phyloP scores from a whole-genome alignment of 805 yeast species.

The Dipodascopsis uninucleata region DNA sequence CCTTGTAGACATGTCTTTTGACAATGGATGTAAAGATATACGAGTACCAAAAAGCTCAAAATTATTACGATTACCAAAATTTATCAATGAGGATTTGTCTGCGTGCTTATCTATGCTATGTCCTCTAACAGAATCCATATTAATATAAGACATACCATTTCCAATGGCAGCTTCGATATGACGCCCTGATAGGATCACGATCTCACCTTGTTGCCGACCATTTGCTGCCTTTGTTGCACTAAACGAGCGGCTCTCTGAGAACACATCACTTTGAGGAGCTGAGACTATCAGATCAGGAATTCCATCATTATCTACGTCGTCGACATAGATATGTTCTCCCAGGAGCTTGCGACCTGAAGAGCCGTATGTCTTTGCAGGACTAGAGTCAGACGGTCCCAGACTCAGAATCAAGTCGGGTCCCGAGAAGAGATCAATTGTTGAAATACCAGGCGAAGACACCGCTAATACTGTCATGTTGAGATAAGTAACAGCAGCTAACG shows the following conservation, averaged over 20 bases:
- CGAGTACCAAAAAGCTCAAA: conserved; percentile 21
- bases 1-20: background rate
- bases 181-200: conserved; percentile 19
- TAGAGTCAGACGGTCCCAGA: conserved; percentile 33
- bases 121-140: conserved; percentile 12
- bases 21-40: conserved; percentile 4
- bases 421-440: conserved; percentile 40
- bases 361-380: conserved; percentile 39
- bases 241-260: conserved; percentile 36
- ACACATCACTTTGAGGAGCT: conserved; percentile 44
- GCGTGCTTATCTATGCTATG: conserved; percentile 9
- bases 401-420: conserved; percentile 17
- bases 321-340: conserved; percentile 38
- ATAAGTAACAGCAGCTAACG: conserved; percentile 36
- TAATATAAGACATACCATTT: conserved; percentile 13
- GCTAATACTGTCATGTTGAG: conserved; percentile 40
- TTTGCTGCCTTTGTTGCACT: too few relatives aligned
- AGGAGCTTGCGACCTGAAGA: conserved; percentile 43
- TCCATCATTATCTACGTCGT: conserved; percentile 41
- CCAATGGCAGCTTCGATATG: conserved; percentile 14
- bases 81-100: conserved; percentile 34
- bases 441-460: conserved; percentile 52
- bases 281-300: conserved; percentile 45
- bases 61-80: conserved; percentile 33
- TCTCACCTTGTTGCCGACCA: conserved; percentile 33